Conservation (phyloP, 805 yeast species). For the Myxozyma geophila region DNA sequence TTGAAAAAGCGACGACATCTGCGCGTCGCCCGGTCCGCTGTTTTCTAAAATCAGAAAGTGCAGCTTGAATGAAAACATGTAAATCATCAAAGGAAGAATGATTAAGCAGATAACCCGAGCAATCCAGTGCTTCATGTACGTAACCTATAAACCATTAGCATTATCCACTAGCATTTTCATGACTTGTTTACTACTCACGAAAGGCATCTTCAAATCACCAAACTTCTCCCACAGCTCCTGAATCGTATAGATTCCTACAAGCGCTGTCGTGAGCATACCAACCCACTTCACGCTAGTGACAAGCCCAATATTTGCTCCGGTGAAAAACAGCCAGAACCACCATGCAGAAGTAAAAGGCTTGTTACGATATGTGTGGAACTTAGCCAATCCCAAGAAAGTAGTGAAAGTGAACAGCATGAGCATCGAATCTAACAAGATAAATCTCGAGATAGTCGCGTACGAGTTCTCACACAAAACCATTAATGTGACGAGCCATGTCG, state of each 20-base stretch:
- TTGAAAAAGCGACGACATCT: conserved; percentile 88
- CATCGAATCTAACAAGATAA: conserved; percentile 90
- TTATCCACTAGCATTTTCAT: background rate
- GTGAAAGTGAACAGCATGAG: conserved; percentile 84
- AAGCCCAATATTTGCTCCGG: conserved; percentile 88
- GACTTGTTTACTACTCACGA: conserved; percentile 18
- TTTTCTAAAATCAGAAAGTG: conserved; percentile 77
- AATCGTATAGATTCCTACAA: conserved; percentile 88
- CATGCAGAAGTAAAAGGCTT: conserved; percentile 76
- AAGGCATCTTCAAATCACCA: conserved; percentile 57
- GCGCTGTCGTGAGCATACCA: conserved; percentile 84
- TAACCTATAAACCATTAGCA: conserved; percentile 11
- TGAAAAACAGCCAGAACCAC: conserved; percentile 90
- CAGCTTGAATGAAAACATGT: conserved; percentile 71
- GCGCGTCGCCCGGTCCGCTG: conserved; percentile 92
- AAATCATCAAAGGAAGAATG: conserved; percentile 70
- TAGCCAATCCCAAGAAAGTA: conserved; percentile 72
- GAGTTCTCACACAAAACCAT: conserved; percentile 70
- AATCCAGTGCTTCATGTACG: conserved; percentile 64
- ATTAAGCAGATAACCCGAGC: conserved; percentile 69
- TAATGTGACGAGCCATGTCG: conserved; percentile 77
- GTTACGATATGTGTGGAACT: conserved; percentile 66
- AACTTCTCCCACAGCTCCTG: conserved; percentile 85
- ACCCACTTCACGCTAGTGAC: conserved; percentile 88
- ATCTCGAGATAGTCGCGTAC: conserved; percentile 82